These are phyloP conservation scores for Fraxinus velutina DNA, from an alignment of 305 asterid genomes.

Conservation along the genomic window DNA sequence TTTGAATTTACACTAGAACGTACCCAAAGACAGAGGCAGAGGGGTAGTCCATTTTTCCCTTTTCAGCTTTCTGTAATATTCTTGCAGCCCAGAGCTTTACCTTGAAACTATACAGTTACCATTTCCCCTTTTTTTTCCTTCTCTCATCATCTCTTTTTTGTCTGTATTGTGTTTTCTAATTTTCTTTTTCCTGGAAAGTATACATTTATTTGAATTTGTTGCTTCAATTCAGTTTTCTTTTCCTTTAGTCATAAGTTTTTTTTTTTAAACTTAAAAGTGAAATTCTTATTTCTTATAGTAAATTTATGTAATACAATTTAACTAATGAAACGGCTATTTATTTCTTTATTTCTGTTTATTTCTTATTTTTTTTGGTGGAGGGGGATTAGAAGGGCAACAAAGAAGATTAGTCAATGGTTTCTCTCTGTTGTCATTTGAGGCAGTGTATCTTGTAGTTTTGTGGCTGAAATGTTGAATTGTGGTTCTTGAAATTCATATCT, in stretches of 20 bases:
- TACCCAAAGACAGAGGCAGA: slow-evolving; percentile 12
- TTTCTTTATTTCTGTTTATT: too few relatives aligned
- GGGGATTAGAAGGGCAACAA: too few relatives aligned
- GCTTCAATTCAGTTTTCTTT: background rate
- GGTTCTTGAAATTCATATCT: too few relatives aligned
- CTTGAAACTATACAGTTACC: slow-evolving; percentile 20
- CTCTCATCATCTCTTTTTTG: background rate
- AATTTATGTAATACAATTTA: background rate
- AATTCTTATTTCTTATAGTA: background rate
- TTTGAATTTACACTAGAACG: background rate
- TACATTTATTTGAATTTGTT: background rate
- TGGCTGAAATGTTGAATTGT: too few relatives aligned
- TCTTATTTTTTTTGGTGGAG: too few relatives aligned
- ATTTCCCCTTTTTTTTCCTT: background rate
- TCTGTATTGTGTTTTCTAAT: background rate
- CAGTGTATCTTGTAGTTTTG: too few relatives aligned
- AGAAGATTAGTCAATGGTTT: too few relatives aligned
- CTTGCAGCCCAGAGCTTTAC: slow-evolving; percentile 5
- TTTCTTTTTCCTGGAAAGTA: background rate
- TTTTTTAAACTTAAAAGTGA: background rate
- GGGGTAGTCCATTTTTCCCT: slow-evolving; percentile 19
- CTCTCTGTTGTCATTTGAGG: too few relatives aligned
- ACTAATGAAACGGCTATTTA: too few relatives aligned
- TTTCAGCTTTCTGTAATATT: slow-evolving; percentile 19
- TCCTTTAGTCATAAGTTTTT: background rate